Evolutionary conservation across 148 eudicot genomes (phyloP).

Genomic region (Tetragonia tetragonoides): DNA sequence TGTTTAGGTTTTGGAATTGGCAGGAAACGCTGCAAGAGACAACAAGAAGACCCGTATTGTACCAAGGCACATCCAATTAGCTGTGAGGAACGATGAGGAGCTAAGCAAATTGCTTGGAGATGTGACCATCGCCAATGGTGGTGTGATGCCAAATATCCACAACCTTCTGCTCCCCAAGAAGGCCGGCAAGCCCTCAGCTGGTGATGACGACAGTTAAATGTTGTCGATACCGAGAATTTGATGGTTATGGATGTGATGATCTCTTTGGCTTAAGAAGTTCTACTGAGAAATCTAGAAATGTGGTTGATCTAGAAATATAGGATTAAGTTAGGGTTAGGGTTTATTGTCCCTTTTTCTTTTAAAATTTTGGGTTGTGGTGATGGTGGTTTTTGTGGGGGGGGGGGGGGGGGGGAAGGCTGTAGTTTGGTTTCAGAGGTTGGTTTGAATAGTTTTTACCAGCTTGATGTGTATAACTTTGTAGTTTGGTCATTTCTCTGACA

Average conservation of each 20-base stretch:
- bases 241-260: neutral
- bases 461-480: conserved; percentile 23
- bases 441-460: conserved; percentile 3
- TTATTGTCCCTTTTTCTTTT: neutral
- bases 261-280: neutral
- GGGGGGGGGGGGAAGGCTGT: neutral
- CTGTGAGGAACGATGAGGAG: conserved; percentile 82
- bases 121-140: conserved; percentile 85
- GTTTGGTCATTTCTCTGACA: conserved; percentile 17
- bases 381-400: neutral
- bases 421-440: neutral
- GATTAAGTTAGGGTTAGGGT: conserved; percentile 19
- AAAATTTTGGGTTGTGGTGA: neutral
- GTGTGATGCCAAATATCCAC: conserved; percentile 94
- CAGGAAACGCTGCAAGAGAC: conserved; percentile 91
- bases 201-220: conserved; percentile 46
- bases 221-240: neutral
- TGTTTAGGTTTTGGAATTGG: conserved; percentile 67
- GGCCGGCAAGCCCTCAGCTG: conserved; percentile 38
- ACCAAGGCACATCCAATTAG: conserved; percentile 80
- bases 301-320: neutral
- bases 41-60: conserved; percentile 86
- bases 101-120: conserved; percentile 82
- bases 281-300: neutral
- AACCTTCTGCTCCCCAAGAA: conserved; percentile 79